These are phyloP conservation scores for Acmispon strigosus DNA, from an alignment of 306 rosid species.

Conservation along the genomic window DNA sequence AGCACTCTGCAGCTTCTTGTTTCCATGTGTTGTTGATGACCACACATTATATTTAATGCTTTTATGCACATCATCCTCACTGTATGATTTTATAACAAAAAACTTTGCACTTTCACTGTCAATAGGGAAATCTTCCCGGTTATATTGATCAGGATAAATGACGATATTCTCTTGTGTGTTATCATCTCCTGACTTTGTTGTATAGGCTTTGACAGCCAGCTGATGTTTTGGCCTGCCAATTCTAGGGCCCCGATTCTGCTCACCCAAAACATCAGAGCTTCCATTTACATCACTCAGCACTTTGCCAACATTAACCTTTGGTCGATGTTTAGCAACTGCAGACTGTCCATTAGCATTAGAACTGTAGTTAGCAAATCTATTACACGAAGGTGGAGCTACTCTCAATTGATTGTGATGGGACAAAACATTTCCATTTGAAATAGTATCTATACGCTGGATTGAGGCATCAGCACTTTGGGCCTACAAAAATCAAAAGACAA, in stretches of 20 bases:
- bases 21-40: constrained; percentile 96
- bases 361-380: constrained; percentile 58
- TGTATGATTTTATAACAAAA: constrained; percentile 90
- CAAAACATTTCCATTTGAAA: constrained; percentile 48
- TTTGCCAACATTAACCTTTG: constrained; percentile 49
- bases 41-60: constrained; percentile 89
- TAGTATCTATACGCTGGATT: constrained; percentile 38
- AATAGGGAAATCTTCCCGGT: constrained; percentile 65
- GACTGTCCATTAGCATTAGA: constrained; percentile 48
- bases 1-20: constrained; percentile 73
- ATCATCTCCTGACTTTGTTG: constrained; percentile 56
- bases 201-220: constrained; percentile 59
- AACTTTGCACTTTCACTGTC: constrained; percentile 61
- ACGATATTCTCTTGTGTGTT: constrained; percentile 62
- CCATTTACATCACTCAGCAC: constrained; percentile 42
- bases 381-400: constrained; percentile 29
- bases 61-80: constrained; percentile 97
- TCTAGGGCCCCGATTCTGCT: constrained; percentile 92
- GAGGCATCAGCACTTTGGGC: constrained; percentile 48
- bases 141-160: constrained; percentile 70
- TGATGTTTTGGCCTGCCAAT: constrained; percentile 50
- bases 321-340: constrained; percentile 41
- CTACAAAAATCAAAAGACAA: constrained; percentile 27
- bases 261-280: constrained; percentile 58
- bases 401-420: constrained; percentile 51